Base-by-base conservation (phyloP, 805 yeast species). In the Barnettozyma sp. region DNA sequence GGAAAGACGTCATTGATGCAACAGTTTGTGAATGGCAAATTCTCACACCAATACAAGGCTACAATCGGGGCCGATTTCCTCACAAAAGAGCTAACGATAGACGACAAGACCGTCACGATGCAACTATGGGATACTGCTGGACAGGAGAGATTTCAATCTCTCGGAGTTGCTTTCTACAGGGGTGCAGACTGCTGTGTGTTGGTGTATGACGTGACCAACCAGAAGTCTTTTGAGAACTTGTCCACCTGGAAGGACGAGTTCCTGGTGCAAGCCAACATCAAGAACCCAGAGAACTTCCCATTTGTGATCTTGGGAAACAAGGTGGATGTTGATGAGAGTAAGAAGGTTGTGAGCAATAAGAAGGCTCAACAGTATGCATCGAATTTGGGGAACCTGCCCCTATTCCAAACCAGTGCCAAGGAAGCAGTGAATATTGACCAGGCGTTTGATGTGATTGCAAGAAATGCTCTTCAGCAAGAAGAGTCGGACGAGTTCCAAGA, bases 81-180 rank as follows among this genome's bases (percentile, higher is more conserved):
- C 44, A 90, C 97, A 25, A 90, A 88, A 59, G 97, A 90, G 52
- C 75, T 90, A 41, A 65, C 71, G 19, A 74, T 92, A 40, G 97
- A 92, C 58, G 92, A 82, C 59, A 54, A 56, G 40, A 51, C 62
- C 11, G 71, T 67, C 12, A 65, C 70, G 6, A 60, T 65, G 63
- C 90, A 83, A 62, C 82, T 92, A 37, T 90, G 98, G 98, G 98
- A 90, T 56, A 90, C 98, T 28, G 97, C 97, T 7, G 98, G 98
- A 24, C 98, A 90, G 66, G 98, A 90, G 62, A 73, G 98, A 52
- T 90, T 90, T 70, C 97, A 92, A 63, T 81, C 94, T 40, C 68
- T 90, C 43, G 97, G 97, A 12, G 97, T 90, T 29, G 97, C 97
- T 0, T 90, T 90, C 59, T 90, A 92, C 60, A 71, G 98, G 52